Conservation (phyloP, 2,329 filamentous ascomycete genomes). For the Parastagonospora nodorum region DNA sequence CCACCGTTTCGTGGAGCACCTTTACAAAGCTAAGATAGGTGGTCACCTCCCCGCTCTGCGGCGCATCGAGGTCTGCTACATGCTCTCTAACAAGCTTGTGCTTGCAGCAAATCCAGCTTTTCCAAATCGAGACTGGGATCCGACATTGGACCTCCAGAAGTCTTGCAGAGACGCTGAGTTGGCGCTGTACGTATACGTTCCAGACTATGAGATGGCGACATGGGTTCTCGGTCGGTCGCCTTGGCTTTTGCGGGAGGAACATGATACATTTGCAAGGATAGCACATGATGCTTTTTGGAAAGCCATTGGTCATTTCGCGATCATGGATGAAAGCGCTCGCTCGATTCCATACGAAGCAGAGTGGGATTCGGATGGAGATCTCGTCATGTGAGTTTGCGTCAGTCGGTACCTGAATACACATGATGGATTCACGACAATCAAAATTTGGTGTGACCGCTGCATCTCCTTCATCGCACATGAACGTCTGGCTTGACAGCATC, state of each 20-base stretch:
- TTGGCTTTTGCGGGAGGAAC: constrained; percentile 9
- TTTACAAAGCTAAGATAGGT: constrained; percentile 12
- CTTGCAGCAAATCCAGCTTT: background rate
- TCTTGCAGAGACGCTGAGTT: constrained; percentile 6
- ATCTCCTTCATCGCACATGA: no score
- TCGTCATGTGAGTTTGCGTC: background rate
- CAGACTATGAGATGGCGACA: constrained; percentile 6
- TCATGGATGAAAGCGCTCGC: no score
- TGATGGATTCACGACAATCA: no score
- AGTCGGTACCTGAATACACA: background rate
- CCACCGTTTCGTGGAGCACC: constrained; percentile 5
- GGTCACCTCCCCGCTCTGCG: constrained; percentile 4
- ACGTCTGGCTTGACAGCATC: no score
- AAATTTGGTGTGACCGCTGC: no score
- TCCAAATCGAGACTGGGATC: background rate
- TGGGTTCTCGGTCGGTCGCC: constrained; percentile 11
- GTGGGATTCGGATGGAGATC: background rate
- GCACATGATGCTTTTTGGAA: background rate
- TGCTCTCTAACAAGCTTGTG: background rate
- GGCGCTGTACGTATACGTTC: constrained; percentile 13
- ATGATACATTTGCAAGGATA: background rate
- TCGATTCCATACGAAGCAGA: no score
- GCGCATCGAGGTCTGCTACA: constrained; percentile 17
- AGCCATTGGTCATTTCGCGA: background rate
- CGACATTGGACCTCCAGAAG: constrained; percentile 1